Base-by-base conservation (phyloP, 2,329 filamentous ascomycete species). In the Thermoascus crustaceus region DNA sequence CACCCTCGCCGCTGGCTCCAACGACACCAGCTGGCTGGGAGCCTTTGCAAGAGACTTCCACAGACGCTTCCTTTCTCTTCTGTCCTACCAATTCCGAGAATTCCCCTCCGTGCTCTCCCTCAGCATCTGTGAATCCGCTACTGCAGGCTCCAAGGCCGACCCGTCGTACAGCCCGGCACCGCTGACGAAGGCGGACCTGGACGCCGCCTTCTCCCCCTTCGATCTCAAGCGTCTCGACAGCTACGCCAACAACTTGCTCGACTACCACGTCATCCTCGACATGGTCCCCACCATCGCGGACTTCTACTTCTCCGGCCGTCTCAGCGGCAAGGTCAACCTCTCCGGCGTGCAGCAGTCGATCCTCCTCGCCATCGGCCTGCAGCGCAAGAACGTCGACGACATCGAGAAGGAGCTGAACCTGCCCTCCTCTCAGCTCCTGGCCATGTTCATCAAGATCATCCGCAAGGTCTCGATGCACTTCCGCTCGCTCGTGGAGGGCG, bases 401-500 rank as follows among this genome's bases (percentile, higher is more conserved):
- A 66, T 95, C 6, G 82, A 88, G 42, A 78, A 80, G 43, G 91
- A 98, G 53, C 64, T 94, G 3, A 73, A 72, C 5, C 65, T 95
- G 4, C 77, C 76, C 1, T 73, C 77, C 2, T 81, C 79, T 29
- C 91, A 96, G 64, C 68, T 95, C 3, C 71, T 98, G 43, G 88
- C 89, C 41, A 94, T 96, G 82, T 96, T 98, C 61, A 85, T 94
- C 59, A 98, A 98, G 70, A 82, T 94, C 41, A 73, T 95, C 40
- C 78, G 87, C 46, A 96, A 96, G 67, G 74, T 94, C 24, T 83
- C 83, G 2, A 71, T 75, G 2, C 76, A 88, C 55, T 91, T 98
- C 63, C 76, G 79, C 20, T 67, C 72, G 3, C 63, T 96, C 1
- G 72, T 95, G 2, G 76, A 86, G 26, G 78, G 76, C 3, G 86